Percentiles rank a stretch among this genome's conserved stretches.
These are phyloP conservation scores for Cerrena zonata DNA, from an alignment of 1,284 basidiomycete species.

Conservation along the genomic window DNA sequence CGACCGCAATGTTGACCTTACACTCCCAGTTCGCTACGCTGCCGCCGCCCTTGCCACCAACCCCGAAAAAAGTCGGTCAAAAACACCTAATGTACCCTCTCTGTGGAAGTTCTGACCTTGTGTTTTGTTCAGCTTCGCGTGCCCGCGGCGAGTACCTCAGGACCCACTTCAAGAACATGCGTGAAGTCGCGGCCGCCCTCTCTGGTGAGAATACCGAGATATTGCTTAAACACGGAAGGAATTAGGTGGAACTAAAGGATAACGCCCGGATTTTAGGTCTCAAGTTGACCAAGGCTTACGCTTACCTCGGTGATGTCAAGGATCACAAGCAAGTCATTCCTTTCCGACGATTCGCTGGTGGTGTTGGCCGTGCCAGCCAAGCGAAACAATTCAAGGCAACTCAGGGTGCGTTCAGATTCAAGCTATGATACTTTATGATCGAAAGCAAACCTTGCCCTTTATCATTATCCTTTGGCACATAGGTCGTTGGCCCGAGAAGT, in stretches of 20 bases:
- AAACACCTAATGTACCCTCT: slow-evolving; percentile 5
- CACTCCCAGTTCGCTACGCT: slow-evolving; percentile 80
- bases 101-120: slow-evolving; percentile 15
- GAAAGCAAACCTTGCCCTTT: background rate
- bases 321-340: slow-evolving; percentile 98
- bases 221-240: background rate
- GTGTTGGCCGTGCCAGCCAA: slow-evolving; percentile 95
- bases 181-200: slow-evolving; percentile 86
- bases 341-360: slow-evolving; percentile 94
- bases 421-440: background rate
- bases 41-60: slow-evolving; percentile 78
- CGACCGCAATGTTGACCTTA: slow-evolving; percentile 15
- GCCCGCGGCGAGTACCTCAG: slow-evolving; percentile 96
- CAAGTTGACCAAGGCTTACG: slow-evolving; percentile 92
- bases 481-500: slow-evolving; percentile 99
- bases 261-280: slow-evolving; percentile 54
- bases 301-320: slow-evolving; percentile 89
- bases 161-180: slow-evolving; percentile 99
- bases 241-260: slow-evolving; percentile 15
- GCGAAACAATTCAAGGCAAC: slow-evolving; percentile 97
- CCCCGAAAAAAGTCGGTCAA: slow-evolving; percentile 79
- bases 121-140: slow-evolving; percentile 63
- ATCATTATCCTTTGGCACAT: slow-evolving; percentile 1
- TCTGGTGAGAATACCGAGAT: slow-evolving; percentile 50
- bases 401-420: slow-evolving; percentile 64